Conservation (phyloP, 495 filamentous ascomycete species). For the Xylaria scruposa region DNA sequence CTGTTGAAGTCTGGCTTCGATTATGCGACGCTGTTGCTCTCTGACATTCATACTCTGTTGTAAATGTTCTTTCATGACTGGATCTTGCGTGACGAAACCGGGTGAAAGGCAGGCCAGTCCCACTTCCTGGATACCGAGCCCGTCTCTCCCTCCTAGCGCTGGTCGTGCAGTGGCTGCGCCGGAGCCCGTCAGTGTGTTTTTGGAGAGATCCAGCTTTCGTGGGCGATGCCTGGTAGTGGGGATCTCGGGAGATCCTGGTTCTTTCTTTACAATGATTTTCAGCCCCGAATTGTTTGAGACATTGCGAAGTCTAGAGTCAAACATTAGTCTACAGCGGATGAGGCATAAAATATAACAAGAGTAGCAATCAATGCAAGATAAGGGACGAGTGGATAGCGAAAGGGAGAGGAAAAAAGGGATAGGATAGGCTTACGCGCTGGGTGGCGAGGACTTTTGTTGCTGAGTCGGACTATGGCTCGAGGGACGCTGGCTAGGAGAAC, state of each 20-base stretch:
- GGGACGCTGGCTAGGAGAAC: constrained; percentile 49
- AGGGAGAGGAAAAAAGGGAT: constrained; percentile 28
- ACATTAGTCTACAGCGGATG: neutral
- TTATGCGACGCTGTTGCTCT: constrained; percentile 93
- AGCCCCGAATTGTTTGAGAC: constrained; percentile 59
- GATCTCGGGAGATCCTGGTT: constrained; percentile 84
- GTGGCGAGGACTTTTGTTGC: constrained; percentile 56
- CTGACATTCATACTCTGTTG: constrained; percentile 92
- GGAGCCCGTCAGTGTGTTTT: constrained; percentile 66
- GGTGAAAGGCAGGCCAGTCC: constrained; percentile 94
- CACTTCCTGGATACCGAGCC: constrained; percentile 85
- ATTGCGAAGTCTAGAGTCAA: constrained; percentile 55
- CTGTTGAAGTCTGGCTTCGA: constrained; percentile 88
- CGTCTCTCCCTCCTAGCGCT: constrained; percentile 76
- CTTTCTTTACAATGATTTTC: constrained; percentile 95
- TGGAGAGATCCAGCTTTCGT: constrained; percentile 86
- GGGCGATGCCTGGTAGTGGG: constrained; percentile 80
- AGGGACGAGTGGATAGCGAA: constrained; percentile 6
- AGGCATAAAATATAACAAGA: neutral
- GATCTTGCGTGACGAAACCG: constrained; percentile 94
- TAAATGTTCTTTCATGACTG: constrained; percentile 93
- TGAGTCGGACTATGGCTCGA: constrained; percentile 58
- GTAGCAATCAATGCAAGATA: neutral
- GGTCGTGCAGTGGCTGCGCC: constrained; percentile 71
- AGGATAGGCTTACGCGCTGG: constrained; percentile 56